phyloP scores from a whole-genome alignment of 2,329 filamentous ascomycete species.

The Microdochium paspali region DNA sequence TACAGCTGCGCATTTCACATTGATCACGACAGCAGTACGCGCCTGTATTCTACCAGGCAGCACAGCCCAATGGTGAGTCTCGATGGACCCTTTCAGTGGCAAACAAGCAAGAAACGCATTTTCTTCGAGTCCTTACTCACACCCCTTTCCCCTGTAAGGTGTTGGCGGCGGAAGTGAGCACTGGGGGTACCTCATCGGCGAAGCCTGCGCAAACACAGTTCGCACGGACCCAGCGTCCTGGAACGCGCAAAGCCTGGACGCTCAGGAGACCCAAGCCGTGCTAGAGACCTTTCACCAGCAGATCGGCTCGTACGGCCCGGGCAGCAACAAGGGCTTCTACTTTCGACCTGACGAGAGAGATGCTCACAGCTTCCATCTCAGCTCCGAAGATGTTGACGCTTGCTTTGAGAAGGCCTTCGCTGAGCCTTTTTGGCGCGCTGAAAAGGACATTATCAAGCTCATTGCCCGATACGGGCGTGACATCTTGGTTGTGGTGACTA shows the following conservation, averaged over 20 bases:
- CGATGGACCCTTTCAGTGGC: no score
- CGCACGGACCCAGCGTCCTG: not conserved
- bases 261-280: slow-evolving; percentile 1
- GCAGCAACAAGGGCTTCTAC: not conserved
- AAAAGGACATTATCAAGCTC: not conserved
- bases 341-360: not conserved
- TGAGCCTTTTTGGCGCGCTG: not conserved
- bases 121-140: no score
- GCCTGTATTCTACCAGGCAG: slow-evolving; percentile 5
- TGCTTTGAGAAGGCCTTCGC: slow-evolving; percentile 3
- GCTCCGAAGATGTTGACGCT: not conserved
- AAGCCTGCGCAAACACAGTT: not conserved
- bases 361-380: not conserved
- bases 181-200: slow-evolving; percentile 4
- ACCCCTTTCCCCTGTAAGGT: slow-evolving; percentile 1
- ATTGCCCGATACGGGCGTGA: not conserved
- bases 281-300: slow-evolving; percentile 2
- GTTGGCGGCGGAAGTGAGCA: slow-evolving; percentile 5
- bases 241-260: not conserved
- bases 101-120: no score
- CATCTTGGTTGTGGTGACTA: slow-evolving; percentile 3
- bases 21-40: slow-evolving; percentile 1
- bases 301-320: slow-evolving; percentile 1
- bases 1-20: slow-evolving; percentile 6
- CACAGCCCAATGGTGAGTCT: slow-evolving; percentile 2